Conservation (phyloP, 495 filamentous ascomycete genomes). For the Rhypophila decipiens region DNA sequence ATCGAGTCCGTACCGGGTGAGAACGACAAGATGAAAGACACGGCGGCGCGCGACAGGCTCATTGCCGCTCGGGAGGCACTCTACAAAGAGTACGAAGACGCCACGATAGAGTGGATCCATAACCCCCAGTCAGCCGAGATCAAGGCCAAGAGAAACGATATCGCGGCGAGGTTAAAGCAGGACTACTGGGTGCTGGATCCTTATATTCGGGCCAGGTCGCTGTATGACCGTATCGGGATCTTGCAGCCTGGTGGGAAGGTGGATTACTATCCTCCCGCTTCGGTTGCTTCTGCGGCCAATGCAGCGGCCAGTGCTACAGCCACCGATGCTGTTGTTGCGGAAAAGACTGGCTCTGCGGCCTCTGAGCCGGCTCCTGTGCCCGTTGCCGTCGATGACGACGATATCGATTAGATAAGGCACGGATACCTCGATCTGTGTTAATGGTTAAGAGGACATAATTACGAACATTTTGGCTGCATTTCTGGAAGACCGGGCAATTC, state of each 20-base stretch:
- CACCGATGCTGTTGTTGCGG: too few species aligned
- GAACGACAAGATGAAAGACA: conserved; percentile 66
- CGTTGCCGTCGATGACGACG: too few species aligned
- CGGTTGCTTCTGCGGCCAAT: too few species aligned
- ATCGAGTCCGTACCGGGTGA: conserved; percentile 68
- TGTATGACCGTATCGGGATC: conserved; percentile 70
- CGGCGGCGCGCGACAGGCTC: conserved; percentile 52
- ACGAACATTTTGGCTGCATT: too few species aligned
- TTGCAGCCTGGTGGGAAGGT: conserved; percentile 59
- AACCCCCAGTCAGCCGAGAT: conserved; percentile 26
- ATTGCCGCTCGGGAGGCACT: conserved; percentile 52
- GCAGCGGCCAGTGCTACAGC: too few species aligned
- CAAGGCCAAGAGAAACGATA: conserved; percentile 39
- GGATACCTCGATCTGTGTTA: too few species aligned
- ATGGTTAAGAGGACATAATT: too few species aligned
- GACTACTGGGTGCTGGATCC: conserved; percentile 86
- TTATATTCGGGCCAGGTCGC: conserved; percentile 62
- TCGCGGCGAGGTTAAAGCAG: conserved; percentile 55
- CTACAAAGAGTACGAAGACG: conserved; percentile 62
- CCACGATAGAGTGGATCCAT: conserved; percentile 64
- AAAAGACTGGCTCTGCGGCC: too few species aligned
- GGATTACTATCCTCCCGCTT: conserved; percentile 53
- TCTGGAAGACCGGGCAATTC: too few species aligned
- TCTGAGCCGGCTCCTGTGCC: too few species aligned
- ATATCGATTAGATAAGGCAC: too few species aligned